These are phyloP conservation scores for Poa pratensis DNA, from an alignment of 176 grass and related monocot species.

Conservation along the genomic window DNA sequence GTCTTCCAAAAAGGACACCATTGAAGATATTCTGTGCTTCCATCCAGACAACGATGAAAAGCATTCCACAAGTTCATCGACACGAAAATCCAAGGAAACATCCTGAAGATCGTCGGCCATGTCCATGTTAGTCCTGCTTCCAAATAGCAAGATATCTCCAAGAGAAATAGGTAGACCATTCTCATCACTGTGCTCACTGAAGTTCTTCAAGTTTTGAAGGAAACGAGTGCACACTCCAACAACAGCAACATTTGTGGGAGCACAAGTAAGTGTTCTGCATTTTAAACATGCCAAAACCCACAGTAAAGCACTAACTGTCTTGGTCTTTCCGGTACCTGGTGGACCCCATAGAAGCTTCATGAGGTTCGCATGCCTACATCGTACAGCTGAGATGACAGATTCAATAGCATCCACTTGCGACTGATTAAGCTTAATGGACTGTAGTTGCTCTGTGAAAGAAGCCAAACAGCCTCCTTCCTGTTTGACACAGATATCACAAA, in stretches of 20 bases:
- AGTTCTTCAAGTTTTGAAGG: constrained; percentile 44
- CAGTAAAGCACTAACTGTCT: constrained; percentile 55
- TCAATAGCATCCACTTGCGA: constrained; percentile 21
- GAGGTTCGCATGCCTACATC: constrained; percentile 40
- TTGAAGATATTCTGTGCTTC: constrained; percentile 16
- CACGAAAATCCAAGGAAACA: constrained; percentile 34
- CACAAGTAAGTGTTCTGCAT: constrained; percentile 69
- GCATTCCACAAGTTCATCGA: constrained; percentile 55
- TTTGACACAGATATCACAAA: too few species aligned
- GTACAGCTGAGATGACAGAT: constrained; percentile 50
- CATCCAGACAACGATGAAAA: constrained; percentile 58
- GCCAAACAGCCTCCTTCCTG: too few species aligned
- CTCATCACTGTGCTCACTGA: background rate
- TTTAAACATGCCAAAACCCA: constrained; percentile 57
- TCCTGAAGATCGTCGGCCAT: constrained; percentile 52
- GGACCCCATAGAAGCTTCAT: constrained; percentile 72
- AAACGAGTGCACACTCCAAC: constrained; percentile 31
- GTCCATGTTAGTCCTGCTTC: constrained; percentile 50
- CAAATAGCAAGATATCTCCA: too few species aligned
- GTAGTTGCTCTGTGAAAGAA: constrained; percentile 35
- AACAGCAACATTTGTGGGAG: constrained; percentile 79
- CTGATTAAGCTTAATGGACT: constrained; percentile 53
- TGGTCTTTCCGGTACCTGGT: constrained; percentile 51
- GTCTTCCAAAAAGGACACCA: constrained; percentile 62
- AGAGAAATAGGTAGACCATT: constrained; percentile 17